Base-by-base conservation (phyloP, 176 grass and related monocot genomes). In the Oryza officinalis region DNA sequence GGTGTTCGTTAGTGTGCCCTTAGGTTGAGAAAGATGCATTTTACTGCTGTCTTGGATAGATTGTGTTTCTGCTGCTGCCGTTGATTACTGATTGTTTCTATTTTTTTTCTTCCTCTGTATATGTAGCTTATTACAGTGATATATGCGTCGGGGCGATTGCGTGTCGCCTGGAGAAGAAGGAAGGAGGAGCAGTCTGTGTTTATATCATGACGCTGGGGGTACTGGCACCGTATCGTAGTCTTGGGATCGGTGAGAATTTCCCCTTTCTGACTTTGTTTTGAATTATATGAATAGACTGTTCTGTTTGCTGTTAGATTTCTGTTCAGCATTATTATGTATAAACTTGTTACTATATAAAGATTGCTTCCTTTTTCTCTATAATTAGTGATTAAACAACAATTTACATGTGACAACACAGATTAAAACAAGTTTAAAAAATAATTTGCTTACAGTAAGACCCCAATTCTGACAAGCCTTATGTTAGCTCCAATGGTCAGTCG, bases 131-230 rank as follows among this genome's bases (percentile, higher is more conserved):
- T 85, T 99, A 83, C 72, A 99, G 81, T 37, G 97, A 99, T 80
- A 94, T 99, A 81, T 99, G 97, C 22, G 97, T 99, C 6, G 97
- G 97, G 31, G 86, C 97, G 30, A 92, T 99, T 65, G 91, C 91
- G 6, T 99, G 96, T 72, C 91, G 93, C 40, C 81, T 99, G 81
- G 97, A 99, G 89, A 99, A 94, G 89, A 91, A 93, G 71, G 97
- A 99, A 89, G 93, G 91, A 86, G 91, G 97, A 5, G 81, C 63
- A 0, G 37, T 99, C 43, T 31, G 87, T 83, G 91, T 92, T 89
- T 99, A 99, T 74, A 99, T 99, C 76, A 99, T 99, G 97, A 99
- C 93, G 32, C 87, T 96, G 60, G 93, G 97, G 83, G 97, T 99
- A 84, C 80, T 99, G 71, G 97, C 97, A 5, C 97, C 97, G 2